A percentile compares a stretch with the other conserved stretches of the same genome.
phyloP scores from a whole-genome alignment of 495 filamentous ascomycete species.

The Massariosphaeria phaeospora region DNA sequence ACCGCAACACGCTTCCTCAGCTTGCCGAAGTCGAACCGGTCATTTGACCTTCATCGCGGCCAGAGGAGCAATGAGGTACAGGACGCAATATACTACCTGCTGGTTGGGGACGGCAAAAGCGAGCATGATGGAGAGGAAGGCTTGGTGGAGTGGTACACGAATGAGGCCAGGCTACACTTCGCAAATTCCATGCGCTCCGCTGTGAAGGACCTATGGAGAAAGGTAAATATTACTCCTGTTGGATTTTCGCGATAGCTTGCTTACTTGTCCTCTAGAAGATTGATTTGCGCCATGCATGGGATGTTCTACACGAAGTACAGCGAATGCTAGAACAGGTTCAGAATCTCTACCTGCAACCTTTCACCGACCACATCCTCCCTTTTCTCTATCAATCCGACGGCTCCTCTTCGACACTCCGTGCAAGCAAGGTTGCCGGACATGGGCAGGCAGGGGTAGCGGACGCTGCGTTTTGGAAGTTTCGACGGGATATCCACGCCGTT shows the following conservation, averaged over 20 bases:
- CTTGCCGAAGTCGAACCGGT: constrained; percentile 5
- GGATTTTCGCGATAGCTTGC: neutral
- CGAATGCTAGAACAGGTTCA: constrained; percentile 25
- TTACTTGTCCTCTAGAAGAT: constrained; percentile 21
- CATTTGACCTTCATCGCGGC: neutral
- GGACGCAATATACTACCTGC: constrained; percentile 24
- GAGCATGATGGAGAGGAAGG: constrained; percentile 16
- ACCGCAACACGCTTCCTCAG: constrained; percentile 37
- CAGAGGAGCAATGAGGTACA: constrained; percentile 21
- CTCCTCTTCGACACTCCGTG: constrained; percentile 7
- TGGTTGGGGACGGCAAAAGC: constrained; percentile 27
- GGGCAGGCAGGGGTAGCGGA: neutral
- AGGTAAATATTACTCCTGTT: constrained; percentile 6
- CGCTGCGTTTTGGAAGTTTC: constrained; percentile 2
- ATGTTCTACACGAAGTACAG: constrained; percentile 19
- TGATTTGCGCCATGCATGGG: constrained; percentile 17
- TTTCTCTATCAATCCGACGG: constrained; percentile 45
- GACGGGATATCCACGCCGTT: constrained; percentile 26
- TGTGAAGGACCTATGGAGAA: constrained; percentile 22
- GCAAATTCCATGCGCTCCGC: constrained; percentile 9
- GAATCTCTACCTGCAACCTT: constrained; percentile 21
- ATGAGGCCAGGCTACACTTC: constrained; percentile 29
- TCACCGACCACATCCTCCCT: constrained; percentile 28
- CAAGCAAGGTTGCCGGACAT: neutral
- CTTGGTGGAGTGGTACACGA: constrained; percentile 32